Conservation (phyloP, 768 basidiomycete genomes). For the Galerina sulciceps region DNA sequence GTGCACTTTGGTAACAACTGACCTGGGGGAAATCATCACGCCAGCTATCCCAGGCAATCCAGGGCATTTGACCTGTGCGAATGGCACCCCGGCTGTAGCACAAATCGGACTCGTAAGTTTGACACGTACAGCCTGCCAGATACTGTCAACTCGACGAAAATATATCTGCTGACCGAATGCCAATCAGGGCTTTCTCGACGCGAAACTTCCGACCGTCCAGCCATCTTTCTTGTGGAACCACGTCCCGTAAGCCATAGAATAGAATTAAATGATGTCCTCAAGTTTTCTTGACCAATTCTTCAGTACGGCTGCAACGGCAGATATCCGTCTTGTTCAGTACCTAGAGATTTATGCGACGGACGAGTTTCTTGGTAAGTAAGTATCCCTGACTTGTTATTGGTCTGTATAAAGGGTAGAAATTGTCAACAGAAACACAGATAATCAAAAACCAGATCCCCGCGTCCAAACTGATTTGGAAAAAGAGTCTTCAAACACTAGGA, state of each 20-base stretch:
- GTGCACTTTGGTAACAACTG: neutral
- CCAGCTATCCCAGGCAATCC: neutral
- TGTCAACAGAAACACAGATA: neutral
- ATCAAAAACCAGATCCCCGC: neutral
- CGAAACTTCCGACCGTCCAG: neutral
- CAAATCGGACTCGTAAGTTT: neutral
- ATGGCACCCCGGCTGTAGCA: neutral
- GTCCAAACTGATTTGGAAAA: neutral
- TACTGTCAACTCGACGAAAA: neutral
- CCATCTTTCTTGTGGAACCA: neutral
- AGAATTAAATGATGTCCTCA: too few species aligned
- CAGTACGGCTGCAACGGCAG: neutral
- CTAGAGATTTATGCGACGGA: neutral
- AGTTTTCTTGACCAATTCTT: neutral
- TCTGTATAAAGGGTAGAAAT: neutral
- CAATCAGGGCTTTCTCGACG: neutral
- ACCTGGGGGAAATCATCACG: neutral
- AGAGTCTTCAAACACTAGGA: neutral
- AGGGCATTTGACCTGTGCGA: neutral
- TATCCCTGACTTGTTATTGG: neutral
- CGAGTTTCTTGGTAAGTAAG: neutral
- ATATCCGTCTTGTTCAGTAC: neutral
- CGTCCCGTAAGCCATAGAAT: neutral
- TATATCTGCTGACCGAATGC: neutral
- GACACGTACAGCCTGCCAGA: neutral